Evolutionary conservation across 768 basidiomycete genomes (phyloP).

Genomic region (Nidularia pulvinata): DNA sequence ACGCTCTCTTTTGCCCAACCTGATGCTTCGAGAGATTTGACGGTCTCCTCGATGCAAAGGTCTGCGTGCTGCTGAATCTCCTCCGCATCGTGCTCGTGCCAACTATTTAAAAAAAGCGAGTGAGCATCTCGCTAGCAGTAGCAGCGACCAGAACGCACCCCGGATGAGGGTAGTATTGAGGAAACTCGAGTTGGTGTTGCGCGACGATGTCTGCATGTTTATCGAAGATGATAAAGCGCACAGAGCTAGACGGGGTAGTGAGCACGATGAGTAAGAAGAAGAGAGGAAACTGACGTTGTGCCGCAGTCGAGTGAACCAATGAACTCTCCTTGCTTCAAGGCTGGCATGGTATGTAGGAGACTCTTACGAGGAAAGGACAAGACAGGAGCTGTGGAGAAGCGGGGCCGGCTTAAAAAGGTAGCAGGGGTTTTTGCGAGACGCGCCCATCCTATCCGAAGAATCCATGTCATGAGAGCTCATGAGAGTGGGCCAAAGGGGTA

Average conservation of each 20-base stretch:
- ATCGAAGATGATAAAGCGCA: conserved; percentile 92
- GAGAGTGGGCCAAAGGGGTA: too few relatives aligned
- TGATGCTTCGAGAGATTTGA: conserved; percentile 64
- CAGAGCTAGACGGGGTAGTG: conserved; percentile 52
- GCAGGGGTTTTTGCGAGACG: too few relatives aligned
- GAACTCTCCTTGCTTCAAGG: conserved; percentile 70
- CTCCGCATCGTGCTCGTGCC: conserved; percentile 93
- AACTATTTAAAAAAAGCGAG: conserved; percentile 43
- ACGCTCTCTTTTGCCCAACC: conserved; percentile 84
- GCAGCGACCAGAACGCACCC: conserved; percentile 43
- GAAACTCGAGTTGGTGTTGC: conserved; percentile 90
- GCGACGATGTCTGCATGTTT: conserved; percentile 84
- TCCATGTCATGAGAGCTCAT: too few relatives aligned
- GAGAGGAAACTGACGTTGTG: conserved; percentile 69
- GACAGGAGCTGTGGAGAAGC: background rate
- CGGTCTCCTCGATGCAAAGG: conserved; percentile 71
- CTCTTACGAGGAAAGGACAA: background rate
- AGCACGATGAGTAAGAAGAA: background rate
- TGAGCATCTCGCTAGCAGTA: background rate
- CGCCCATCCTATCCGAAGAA: too few relatives aligned
- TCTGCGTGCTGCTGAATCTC: conserved; percentile 81
- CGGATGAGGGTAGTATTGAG: conserved; percentile 90
- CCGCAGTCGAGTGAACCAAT: conserved; percentile 95
- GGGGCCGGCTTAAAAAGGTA: background rate
- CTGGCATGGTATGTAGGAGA: conserved; percentile 14